A percentile compares a stretch with the other conserved stretches of the same genome.
These are phyloP conservation scores for Oehlia diaphana DNA, from an alignment of 192 early-diverging fungal genomes.

Conservation along the genomic window DNA sequence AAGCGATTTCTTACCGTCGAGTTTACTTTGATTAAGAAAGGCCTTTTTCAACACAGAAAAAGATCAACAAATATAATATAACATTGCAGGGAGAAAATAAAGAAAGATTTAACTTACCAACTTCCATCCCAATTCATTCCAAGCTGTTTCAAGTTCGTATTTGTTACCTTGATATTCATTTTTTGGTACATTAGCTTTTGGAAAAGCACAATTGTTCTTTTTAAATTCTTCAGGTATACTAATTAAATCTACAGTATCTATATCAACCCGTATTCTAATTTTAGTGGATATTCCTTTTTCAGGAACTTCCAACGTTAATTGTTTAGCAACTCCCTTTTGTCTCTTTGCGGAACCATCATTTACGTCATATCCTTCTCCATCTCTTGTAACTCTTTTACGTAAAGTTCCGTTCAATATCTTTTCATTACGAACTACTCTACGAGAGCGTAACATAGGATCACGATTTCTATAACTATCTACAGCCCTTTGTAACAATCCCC, in stretches of 20 bases:
- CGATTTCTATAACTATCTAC: constrained; percentile 80
- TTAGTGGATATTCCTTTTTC: constrained; percentile 36
- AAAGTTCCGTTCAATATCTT: constrained; percentile 61
- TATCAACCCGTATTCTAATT: constrained; percentile 46
- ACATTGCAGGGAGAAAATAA: not conserved
- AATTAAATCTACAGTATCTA: constrained; percentile 49
- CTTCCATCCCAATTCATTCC: constrained; percentile 69
- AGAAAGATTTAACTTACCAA: constrained; percentile 39
- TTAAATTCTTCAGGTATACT: constrained; percentile 48
- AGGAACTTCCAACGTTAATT: constrained; percentile 41
- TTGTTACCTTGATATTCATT: constrained; percentile 33
- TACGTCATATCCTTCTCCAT: not conserved
- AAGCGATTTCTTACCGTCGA: constrained; percentile 45
- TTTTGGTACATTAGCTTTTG: constrained; percentile 37
- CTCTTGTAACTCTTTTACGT: constrained; percentile 39
- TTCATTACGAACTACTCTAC: constrained; percentile 73
- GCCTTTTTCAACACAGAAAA: constrained; percentile 33
- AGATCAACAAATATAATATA: not conserved
- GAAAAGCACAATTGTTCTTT: constrained; percentile 57
- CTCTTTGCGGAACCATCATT: not conserved
- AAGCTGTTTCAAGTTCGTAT: constrained; percentile 45
- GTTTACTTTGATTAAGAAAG: constrained; percentile 40
- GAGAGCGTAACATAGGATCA: constrained; percentile 67
- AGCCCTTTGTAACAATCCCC: constrained; percentile 81
- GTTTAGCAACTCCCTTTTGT: constrained; percentile 3